Evolutionary conservation across 208 protist genomes (phyloP).

Genomic region (Crithidia brevicula): DNA sequence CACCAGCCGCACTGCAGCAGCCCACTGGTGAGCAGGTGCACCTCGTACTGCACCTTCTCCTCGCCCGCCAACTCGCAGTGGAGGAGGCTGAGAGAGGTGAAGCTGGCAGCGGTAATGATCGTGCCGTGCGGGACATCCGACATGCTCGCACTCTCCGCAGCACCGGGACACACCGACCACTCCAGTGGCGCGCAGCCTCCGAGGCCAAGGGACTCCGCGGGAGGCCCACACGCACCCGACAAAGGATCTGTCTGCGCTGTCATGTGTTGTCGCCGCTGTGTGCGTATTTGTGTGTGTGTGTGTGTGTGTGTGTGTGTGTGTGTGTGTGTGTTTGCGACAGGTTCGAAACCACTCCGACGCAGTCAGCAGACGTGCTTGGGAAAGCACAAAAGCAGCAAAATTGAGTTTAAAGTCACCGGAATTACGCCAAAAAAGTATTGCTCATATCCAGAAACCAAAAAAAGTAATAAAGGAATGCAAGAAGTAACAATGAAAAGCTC

Average conservation of each 20-base stretch:
- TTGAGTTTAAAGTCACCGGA: too few species aligned
- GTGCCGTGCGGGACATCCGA: conserved; percentile 25
- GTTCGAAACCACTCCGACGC: too few species aligned
- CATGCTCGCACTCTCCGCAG: conserved; percentile 11
- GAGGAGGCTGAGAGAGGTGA: conserved; percentile 29
- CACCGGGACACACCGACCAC: conserved; percentile 32
- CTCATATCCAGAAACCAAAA: too few species aligned
- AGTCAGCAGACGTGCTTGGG: too few species aligned
- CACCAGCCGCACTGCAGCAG: conserved; percentile 47
- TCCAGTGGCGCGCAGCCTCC: not conserved
- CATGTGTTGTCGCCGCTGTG: not conserved
- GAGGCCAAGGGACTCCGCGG: not conserved
- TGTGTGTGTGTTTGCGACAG: not conserved
- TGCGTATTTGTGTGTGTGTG: not conserved
- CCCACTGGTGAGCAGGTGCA: conserved; percentile 31
- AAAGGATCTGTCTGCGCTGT: too few species aligned
- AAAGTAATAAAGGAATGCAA: too few species aligned
- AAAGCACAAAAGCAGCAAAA: too few species aligned
- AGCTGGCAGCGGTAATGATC: conserved; percentile 22
- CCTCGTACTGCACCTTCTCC: conserved; percentile 40
- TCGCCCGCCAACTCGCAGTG: conserved; percentile 1
- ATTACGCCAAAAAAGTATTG: too few species aligned
- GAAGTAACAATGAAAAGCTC: too few species aligned
- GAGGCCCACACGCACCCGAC: too few species aligned
- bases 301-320: not conserved